Conservation (phyloP, 371 early-diverging fungal genomes). For the Mucor mucedo region DNA sequence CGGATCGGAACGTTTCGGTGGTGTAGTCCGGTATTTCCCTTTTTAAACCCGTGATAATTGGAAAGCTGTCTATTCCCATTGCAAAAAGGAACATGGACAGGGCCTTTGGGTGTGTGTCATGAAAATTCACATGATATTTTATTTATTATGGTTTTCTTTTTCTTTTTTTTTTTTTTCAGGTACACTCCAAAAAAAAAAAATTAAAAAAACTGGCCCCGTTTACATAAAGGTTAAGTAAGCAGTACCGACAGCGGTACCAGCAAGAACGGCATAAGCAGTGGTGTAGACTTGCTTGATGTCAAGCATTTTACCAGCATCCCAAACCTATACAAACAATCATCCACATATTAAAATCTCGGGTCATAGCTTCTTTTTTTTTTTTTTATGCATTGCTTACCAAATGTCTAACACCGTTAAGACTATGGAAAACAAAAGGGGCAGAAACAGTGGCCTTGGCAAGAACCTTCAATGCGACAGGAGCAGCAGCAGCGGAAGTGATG, state of each 20-base stretch:
- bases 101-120: background rate
- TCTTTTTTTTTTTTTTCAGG: slow-evolving; percentile 3
- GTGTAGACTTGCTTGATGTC: slow-evolving; percentile 79
- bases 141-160: background rate
- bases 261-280: slow-evolving; percentile 84
- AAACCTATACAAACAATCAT: slow-evolving; percentile 52
- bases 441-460: slow-evolving; percentile 60
- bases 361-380: too few relatives aligned
- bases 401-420: slow-evolving; percentile 88
- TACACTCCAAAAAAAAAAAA: slow-evolving; percentile 5
- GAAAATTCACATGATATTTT: slow-evolving; percentile 4
- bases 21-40: too few relatives aligned
- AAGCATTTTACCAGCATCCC: slow-evolving; percentile 80
- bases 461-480: slow-evolving; percentile 53
- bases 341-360: background rate
- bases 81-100: background rate
- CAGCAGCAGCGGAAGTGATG: slow-evolving; percentile 50
- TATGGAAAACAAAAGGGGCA: slow-evolving; percentile 83
- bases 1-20: background rate
- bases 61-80: background rate
- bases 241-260: slow-evolving; percentile 64
- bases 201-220: slow-evolving; percentile 2
- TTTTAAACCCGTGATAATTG: too few relatives aligned
- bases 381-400: slow-evolving; percentile 54
- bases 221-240: slow-evolving; percentile 64